phyloP scores from a whole-genome alignment of 2,329 filamentous ascomycete species.

The Sordariomycetes sp. region DNA sequence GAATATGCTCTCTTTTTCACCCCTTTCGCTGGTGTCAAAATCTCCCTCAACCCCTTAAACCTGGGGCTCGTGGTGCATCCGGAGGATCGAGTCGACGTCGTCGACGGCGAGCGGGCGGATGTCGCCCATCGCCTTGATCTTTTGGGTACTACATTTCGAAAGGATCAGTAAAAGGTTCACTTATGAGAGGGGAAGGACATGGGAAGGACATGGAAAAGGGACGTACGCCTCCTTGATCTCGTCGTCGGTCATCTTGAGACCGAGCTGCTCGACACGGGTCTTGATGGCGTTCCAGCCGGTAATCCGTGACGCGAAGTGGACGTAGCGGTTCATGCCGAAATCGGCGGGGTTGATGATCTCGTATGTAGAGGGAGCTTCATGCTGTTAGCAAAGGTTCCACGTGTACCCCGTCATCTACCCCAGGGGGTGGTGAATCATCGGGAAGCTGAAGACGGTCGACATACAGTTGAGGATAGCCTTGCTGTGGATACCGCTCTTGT shows the following conservation, averaged over 20 bases:
- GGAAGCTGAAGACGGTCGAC: not conserved
- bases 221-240: constrained; percentile 54
- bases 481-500: constrained; percentile 23
- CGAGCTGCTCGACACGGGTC: constrained; percentile 74
- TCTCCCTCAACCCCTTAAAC: too few species aligned
- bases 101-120: constrained; percentile 78
- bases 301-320: constrained; percentile 73
- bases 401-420: constrained; percentile 16
- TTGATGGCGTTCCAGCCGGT: constrained; percentile 97
- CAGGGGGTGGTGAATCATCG: not conserved
- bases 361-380: constrained; percentile 44
- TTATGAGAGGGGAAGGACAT: constrained; percentile 13
- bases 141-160: constrained; percentile 22
- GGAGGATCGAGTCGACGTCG: constrained; percentile 78
- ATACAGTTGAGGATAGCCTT: constrained; percentile 6
- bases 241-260: constrained; percentile 64
- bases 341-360: constrained; percentile 84
- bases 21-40: too few species aligned
- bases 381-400: not conserved
- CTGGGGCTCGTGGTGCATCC: not conserved
- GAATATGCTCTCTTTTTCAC: too few species aligned
- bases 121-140: constrained; percentile 88
- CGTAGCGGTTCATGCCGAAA: constrained; percentile 76
- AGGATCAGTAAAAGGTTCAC: not conserved
- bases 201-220: not conserved